Evolutionary conservation across 441 rosid species (phyloP).

Genomic region (Populus hybrid): DNA sequence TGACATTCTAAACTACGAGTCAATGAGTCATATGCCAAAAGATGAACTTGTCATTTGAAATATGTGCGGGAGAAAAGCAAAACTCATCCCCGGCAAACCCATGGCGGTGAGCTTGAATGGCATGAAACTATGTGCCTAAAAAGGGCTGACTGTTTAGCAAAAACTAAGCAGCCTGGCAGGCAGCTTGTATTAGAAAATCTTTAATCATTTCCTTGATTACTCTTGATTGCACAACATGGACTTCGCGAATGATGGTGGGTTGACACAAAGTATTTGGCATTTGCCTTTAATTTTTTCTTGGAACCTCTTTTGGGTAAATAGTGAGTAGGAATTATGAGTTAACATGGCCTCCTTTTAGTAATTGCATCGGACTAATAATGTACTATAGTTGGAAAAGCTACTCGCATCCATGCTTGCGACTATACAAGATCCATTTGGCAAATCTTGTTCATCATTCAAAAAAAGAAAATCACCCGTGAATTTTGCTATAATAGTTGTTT

Average conservation of each 20-base stretch:
- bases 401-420: too few species aligned
- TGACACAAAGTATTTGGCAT: neutral
- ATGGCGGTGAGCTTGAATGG: neutral
- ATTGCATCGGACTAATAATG: neutral
- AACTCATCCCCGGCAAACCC: neutral
- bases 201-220: neutral
- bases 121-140: neutral
- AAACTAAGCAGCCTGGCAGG: neutral
- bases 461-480: neutral
- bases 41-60: neutral
- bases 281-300: neutral
- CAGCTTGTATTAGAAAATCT: neutral
- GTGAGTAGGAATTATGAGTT: slow-evolving; percentile 8
- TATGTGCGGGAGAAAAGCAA: neutral
- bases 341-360: slow-evolving; percentile 5
- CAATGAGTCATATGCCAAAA: neutral
- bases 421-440: neutral
- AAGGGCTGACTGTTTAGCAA: neutral
- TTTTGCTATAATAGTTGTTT: too few species aligned
- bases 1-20: slow-evolving; percentile 1
- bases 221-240: neutral
- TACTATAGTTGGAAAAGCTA: neutral
- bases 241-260: neutral
- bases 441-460: too few species aligned
- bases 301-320: neutral